Base-by-base conservation (phyloP, 2,329 filamentous ascomycete genomes). In the Helotiales sp. region DNA sequence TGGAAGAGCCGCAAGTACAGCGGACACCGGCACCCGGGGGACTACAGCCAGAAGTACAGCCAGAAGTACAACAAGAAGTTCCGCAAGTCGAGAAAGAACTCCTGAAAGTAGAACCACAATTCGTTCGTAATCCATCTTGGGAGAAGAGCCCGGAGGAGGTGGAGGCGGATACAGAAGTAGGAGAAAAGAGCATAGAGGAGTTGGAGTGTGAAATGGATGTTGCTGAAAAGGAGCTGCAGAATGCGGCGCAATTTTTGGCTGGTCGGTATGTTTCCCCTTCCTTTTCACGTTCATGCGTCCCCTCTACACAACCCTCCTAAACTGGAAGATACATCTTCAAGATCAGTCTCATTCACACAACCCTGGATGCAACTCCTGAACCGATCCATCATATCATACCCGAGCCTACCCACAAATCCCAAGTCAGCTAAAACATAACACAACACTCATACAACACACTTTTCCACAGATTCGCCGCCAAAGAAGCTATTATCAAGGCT, bases 401-500 rank as follows among this genome's bases (percentile, higher is more conserved):
- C n/a, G n/a, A n/a, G n/a, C 26, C 15, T 10, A 15, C 40, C 7
- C 5, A 11, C 10, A 20, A 43, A 17, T 43, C 4, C 6, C 40
- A n/a, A n/a, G n/a, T n/a, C n/a, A n/a, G n/a, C n/a, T n/a, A n/a
- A n/a, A n/a, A n/a, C n/a, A n/a, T n/a, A n/a, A n/a, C n/a, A n/a
- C n/a, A n/a, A n/a, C n/a, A n/a, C n/a, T n/a, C n/a, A n/a, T n/a
- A n/a, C n/a, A n/a, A n/a, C n/a, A n/a, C n/a, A n/a, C n/a, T n/a
- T n/a, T n/a, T n/a, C 28, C 30, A 34, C 43, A 75, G 75, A 49
- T 77, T 75, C 61, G 90, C 91, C 1, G 91, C 90, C 7, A 93
- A 93, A 76, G 92, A 93, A 78, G 91, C 91, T 1, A 85, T 85
- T 61, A 88, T 91, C 71, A 93, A 94, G 79, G 91, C 91, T 2